Evolutionary conservation across 2,329 filamentous ascomycete genomes (phyloP).

Genomic region (Colletotrichum siamense): DNA sequence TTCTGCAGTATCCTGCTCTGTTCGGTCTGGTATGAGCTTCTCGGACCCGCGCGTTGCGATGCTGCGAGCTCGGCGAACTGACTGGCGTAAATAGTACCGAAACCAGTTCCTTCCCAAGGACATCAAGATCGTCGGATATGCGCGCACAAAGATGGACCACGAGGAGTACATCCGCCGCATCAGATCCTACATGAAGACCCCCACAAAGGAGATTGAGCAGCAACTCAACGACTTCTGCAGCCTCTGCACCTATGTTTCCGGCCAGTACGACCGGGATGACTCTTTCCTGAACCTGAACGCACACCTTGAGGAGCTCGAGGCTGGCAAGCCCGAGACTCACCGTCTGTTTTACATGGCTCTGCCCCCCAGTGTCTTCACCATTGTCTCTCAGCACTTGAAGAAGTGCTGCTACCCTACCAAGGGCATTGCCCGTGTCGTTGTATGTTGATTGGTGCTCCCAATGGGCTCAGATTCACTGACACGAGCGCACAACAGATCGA

Average conservation of each 20-base stretch:
- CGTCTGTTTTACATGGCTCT: conserved; percentile 99
- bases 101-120: conserved; percentile 99
- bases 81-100: conserved; percentile 70
- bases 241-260: conserved; percentile 92
- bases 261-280: conserved; percentile 97
- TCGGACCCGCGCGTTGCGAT: not conserved
- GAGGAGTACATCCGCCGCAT: conserved; percentile 93
- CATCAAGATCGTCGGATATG: conserved; percentile 97
- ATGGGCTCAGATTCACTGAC: not conserved
- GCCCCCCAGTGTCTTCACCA: conserved; percentile 96
- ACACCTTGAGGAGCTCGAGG: conserved; percentile 86
- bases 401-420: conserved; percentile 93
- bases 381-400: conserved; percentile 97
- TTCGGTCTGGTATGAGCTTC: conserved; percentile 86
- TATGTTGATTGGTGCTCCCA: conserved; percentile 48
- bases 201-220: conserved; percentile 95
- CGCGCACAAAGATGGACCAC: conserved; percentile 98
- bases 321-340: conserved; percentile 82
- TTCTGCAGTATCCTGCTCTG: conserved; percentile 83
- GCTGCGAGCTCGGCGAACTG: not conserved
- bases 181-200: conserved; percentile 98
- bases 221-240: conserved; percentile 89
- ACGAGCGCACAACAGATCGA: conserved; percentile 70
- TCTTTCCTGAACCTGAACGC: conserved; percentile 86
- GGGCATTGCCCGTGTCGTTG: conserved; percentile 93